phyloP scores from a whole-genome alignment of 2,329 filamentous ascomycete species.

The Ceratocystis lukuohia region DNA sequence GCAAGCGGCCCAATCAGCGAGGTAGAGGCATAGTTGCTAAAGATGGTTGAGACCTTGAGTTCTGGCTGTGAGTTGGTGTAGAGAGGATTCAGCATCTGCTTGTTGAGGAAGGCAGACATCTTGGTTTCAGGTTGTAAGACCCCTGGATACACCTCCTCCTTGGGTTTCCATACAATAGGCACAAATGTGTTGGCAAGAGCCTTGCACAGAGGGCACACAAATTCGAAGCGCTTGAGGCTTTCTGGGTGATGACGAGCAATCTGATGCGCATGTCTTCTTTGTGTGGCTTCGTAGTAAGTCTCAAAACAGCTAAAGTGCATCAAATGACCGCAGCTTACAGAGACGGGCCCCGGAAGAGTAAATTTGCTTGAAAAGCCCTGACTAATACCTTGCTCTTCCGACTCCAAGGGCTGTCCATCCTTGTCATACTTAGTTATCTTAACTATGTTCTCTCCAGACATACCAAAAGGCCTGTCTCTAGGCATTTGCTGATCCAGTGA shows the following conservation, averaged over 20 bases:
- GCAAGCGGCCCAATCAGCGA: not conserved
- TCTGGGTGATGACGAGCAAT: constrained; percentile 93
- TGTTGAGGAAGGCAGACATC: constrained; percentile 49
- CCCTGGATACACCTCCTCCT: constrained; percentile 13
- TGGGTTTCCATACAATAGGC: constrained; percentile 84
- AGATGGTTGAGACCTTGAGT: not conserved
- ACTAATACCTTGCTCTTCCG: constrained; percentile 70
- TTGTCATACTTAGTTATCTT: constrained; percentile 63
- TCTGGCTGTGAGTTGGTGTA: constrained; percentile 2
- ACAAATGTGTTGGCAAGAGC: constrained; percentile 89
- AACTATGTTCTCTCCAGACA: constrained; percentile 74
- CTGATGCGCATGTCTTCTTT: constrained; percentile 74
- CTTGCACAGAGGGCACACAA: constrained; percentile 93
- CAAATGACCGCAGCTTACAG: constrained; percentile 88
- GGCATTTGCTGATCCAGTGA: constrained; percentile 81
- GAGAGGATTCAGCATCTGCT: constrained; percentile 32
- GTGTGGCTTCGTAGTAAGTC: constrained; percentile 72
- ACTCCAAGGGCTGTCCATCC: constrained; percentile 54
- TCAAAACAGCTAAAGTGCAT: constrained; percentile 98
- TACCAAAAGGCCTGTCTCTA: constrained; percentile 71
- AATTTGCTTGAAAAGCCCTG: constrained; percentile 69
- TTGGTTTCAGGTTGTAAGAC: constrained; percentile 9
- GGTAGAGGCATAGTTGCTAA: not conserved
- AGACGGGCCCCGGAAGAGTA: constrained; percentile 61
- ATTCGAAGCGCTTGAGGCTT: constrained; percentile 63